These are phyloP conservation scores for Firmiana major DNA, from an alignment of 345 rosid species.

Conservation along the genomic window DNA sequence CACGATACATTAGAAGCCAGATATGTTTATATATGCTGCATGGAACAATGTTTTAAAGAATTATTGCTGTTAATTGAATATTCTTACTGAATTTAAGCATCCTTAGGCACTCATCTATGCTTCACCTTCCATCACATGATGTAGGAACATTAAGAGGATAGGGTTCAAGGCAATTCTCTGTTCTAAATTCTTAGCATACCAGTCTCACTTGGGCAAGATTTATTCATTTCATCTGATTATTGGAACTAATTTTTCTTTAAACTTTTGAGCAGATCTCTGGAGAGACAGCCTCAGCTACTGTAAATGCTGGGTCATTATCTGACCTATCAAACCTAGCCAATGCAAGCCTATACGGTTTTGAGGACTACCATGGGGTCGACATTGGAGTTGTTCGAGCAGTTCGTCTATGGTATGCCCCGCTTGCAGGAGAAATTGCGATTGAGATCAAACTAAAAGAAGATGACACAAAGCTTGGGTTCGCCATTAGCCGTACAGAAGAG, in stretches of 20 bases:
- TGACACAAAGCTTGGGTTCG: constrained; percentile 86
- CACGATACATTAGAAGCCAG: background rate
- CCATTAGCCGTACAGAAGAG: constrained; percentile 99
- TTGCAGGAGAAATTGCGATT: constrained; percentile 58
- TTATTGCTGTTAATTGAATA: background rate
- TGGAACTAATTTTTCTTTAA: background rate
- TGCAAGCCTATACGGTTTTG: constrained; percentile 86
- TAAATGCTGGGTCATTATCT: constrained; percentile 74
- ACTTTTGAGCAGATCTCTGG: constrained; percentile 71
- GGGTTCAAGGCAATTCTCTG: background rate
- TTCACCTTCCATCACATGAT: background rate
- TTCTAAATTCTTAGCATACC: background rate
- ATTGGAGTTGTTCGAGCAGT: constrained; percentile 93
- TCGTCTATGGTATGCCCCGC: constrained; percentile 87
- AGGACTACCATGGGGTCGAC: constrained; percentile 97
- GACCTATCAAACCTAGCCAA: constrained; percentile 74
- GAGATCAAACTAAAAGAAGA: constrained; percentile 71
- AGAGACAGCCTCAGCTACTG: constrained; percentile 86
- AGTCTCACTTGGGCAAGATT: background rate
- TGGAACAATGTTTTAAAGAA: background rate
- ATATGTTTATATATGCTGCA: background rate
- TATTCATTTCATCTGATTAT: background rate
- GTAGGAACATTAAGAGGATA: background rate
- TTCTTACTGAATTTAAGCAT: background rate
- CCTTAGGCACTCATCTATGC: background rate